Evolutionary conservation across 2,329 filamentous ascomycete genomes (phyloP).

Genomic region (Colletotrichum destructivum): DNA sequence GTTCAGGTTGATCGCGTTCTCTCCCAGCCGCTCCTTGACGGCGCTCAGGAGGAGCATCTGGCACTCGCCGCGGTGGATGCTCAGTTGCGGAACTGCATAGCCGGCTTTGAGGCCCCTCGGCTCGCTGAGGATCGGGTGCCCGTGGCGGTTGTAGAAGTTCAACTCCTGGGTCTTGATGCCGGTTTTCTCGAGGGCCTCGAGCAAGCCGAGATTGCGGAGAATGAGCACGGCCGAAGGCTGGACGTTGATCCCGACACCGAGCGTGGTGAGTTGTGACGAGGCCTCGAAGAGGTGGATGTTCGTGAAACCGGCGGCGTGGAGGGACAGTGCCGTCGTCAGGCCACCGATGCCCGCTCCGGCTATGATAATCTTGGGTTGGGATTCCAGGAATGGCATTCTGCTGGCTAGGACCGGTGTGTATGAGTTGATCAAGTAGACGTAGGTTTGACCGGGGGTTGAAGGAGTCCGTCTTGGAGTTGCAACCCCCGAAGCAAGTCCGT

Average conservation of each 20-base stretch:
- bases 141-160: constrained; percentile 37
- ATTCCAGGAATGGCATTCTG: constrained; percentile 1
- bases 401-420: not conserved
- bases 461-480: not conserved
- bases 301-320: constrained; percentile 34
- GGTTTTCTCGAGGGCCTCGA: constrained; percentile 27
- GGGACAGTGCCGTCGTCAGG: constrained; percentile 33
- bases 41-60: constrained; percentile 34
- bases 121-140: constrained; percentile 25
- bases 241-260: constrained; percentile 30
- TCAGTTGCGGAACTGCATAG: constrained; percentile 25
- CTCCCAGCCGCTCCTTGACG: constrained; percentile 24
- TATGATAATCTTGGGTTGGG: constrained; percentile 45
- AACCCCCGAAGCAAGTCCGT: not conserved
- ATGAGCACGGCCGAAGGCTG: constrained; percentile 32
- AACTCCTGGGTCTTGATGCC: constrained; percentile 32
- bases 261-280: constrained; percentile 32
- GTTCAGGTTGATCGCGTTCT: constrained; percentile 9
- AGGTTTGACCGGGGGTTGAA: not conserved
- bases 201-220: constrained; percentile 30
- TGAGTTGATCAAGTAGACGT: not conserved
- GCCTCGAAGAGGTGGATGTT: constrained; percentile 34
- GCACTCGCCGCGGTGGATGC: constrained; percentile 28
- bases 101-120: constrained; percentile 10
- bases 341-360: constrained; percentile 45